Percentiles rank a stretch among this genome's conserved stretches.
These are phyloP conservation scores for Botryosphaeria agaves DNA, from an alignment of 2,329 filamentous ascomycete genomes.

Conservation along the genomic window DNA sequence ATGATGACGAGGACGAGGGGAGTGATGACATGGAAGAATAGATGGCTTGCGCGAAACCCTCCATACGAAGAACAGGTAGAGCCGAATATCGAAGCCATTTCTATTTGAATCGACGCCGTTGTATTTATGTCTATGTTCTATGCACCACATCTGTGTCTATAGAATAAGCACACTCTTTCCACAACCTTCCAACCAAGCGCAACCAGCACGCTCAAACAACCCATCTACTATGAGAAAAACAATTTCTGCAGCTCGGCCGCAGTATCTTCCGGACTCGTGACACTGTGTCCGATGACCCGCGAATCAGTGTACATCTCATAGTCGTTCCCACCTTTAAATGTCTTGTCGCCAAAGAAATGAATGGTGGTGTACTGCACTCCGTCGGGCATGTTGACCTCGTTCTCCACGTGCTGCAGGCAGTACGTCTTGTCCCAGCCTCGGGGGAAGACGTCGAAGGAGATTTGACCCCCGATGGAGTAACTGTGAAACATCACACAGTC, in stretches of 20 bases:
- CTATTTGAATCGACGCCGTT: too few species aligned
- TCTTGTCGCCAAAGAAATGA: constrained; percentile 99
- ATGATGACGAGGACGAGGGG: constrained; percentile 32
- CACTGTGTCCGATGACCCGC: constrained; percentile 71
- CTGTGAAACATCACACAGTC: constrained; percentile 26
- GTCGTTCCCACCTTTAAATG: constrained; percentile 78
- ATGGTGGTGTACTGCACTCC: constrained; percentile 69
- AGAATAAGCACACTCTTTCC: too few species aligned
- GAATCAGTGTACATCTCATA: constrained; percentile 79
- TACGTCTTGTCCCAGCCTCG: constrained; percentile 98
- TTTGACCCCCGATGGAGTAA: constrained; percentile 90
- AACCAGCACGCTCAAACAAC: too few species aligned
- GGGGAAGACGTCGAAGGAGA: constrained; percentile 97
- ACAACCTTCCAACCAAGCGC: too few species aligned
- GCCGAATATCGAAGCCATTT: too few species aligned
- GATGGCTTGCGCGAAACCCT: too few species aligned
- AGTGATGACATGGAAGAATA: constrained; percentile 12
- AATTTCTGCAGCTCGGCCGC: constrained; percentile 62
- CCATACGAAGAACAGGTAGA: too few species aligned
- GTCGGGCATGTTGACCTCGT: constrained; percentile 42
- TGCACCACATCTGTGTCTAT: too few species aligned
- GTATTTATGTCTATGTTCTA: too few species aligned
- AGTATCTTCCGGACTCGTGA: constrained; percentile 69
- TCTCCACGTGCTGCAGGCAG: constrained; percentile 75
- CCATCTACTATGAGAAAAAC: constrained; percentile 28